Evolutionary conservation across 2,329 filamentous ascomycete genomes (phyloP), one percentile per base, ranked within the genome.

Genomic region (Ceratocystis albifundus): DNA sequence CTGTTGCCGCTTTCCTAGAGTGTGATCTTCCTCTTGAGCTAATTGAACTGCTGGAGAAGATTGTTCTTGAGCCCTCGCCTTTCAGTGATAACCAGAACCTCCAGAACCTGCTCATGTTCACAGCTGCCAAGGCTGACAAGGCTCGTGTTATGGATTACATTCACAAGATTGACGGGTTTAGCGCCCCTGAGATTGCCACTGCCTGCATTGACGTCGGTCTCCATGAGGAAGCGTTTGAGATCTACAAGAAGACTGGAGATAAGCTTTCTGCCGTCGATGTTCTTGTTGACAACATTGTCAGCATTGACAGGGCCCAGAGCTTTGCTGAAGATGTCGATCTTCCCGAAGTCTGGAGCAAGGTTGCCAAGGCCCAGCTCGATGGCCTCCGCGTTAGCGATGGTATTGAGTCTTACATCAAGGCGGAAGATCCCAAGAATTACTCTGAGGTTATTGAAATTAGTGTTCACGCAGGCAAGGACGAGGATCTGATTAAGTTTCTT

Each of bases 31-130:
- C 94, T 7, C 86, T 87, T 3, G 94, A 99, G 79, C 83, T 99
- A 64, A 97, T 99, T 72, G 95, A 99, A 76, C 84, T 99, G 46
- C 83, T 99, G 20, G 95, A 99, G 81, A 99, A 97, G 85, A 99
- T 99, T 71, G 93, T 99, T 41, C 80, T 99, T n/a, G 94, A 99
- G 80, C 95, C 94, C n/a, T 96, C 93, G 3, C 90, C 90, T 4
- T 99, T 99, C 81, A 96, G 90, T 72, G 95, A 99, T 78, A 99
- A 99, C 77, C 85, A 90, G 73, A 96, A 90, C 75, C 81, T 99
- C 67, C 95, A 99, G 77, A 99, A 99, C 76, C 79, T 99, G 68
- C 84, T 99, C 69, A 90, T 99, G 81, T 87, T 97, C 73, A 99
- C 94, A 30, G 94, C 95, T 57, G 91, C 91, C 71, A 96, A 96